Evolutionary conservation across 495 filamentous ascomycete genomes (phyloP).

Genomic region (Zalerion maritima): DNA sequence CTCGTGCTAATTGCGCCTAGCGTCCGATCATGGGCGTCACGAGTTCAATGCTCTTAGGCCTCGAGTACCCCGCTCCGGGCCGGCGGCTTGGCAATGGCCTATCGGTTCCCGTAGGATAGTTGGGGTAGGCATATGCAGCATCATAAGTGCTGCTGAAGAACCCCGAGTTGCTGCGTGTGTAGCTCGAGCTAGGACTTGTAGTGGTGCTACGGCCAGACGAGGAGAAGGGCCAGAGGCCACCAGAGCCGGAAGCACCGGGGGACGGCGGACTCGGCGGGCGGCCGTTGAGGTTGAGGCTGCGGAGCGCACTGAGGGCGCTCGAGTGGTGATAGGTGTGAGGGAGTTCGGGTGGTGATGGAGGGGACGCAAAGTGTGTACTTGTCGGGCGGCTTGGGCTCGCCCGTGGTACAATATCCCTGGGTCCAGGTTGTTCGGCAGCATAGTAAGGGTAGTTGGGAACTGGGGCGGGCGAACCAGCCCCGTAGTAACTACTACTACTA

Average conservation of each 20-base stretch:
- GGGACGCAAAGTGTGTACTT: conserved; percentile 23
- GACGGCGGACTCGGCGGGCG: conserved; percentile 33
- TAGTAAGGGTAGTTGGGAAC: conserved; percentile 22
- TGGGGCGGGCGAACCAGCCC: no score
- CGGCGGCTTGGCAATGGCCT: conserved; percentile 29
- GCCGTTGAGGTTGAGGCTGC: conserved; percentile 28
- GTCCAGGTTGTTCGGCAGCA: conserved; percentile 22
- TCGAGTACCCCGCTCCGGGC: conserved; percentile 28
- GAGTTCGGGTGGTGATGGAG: conserved; percentile 23
- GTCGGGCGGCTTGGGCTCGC: conserved; percentile 33
- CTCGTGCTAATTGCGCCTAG: no score
- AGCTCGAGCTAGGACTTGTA: conserved; percentile 31
- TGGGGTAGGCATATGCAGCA: conserved; percentile 17
- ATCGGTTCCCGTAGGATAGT: conserved; percentile 21
- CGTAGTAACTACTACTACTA: no score
- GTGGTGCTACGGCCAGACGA: conserved; percentile 28
- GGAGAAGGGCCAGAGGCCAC: conserved; percentile 30
- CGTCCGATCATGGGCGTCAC: conserved; percentile 34
- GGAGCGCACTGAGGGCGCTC: conserved; percentile 29
- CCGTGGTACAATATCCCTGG: conserved; percentile 35
- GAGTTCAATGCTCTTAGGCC: conserved; percentile 36
- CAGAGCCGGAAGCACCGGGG: conserved; percentile 14
- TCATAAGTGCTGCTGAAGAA: conserved; percentile 34
- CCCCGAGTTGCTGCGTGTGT: conserved; percentile 19
- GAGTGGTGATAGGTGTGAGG: conserved; percentile 16